Conservation (phyloP, 2,329 filamentous ascomycete species). For the Talaromyces amestolkiae region DNA sequence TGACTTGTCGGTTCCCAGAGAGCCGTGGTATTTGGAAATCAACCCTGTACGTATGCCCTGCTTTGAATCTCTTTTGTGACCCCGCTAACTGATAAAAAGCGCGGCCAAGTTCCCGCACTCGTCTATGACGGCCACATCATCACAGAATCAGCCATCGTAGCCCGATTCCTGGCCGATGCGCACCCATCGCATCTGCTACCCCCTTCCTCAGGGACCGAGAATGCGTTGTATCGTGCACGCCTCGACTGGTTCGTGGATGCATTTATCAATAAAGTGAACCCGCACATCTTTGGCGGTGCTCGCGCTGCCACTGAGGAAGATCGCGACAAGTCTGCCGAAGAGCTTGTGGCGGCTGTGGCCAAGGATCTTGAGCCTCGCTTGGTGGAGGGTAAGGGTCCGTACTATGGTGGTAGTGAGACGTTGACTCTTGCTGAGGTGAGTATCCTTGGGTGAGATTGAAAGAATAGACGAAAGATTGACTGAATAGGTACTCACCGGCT, state of each 20-base stretch:
- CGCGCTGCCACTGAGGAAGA: constrained; percentile 51
- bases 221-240: constrained; percentile 62
- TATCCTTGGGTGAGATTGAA: constrained; percentile 1
- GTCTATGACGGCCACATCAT: constrained; percentile 68
- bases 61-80: not conserved
- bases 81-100: constrained; percentile 32
- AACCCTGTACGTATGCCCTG: constrained; percentile 56
- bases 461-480: not conserved
- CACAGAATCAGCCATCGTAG: constrained; percentile 70
- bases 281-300: constrained; percentile 49
- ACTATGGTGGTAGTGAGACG: constrained; percentile 62
- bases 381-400: constrained; percentile 50
- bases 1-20: constrained; percentile 66
- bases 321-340: constrained; percentile 48
- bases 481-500: constrained; percentile 56
- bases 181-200: constrained; percentile 64
- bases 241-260: constrained; percentile 72
- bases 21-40: constrained; percentile 70
- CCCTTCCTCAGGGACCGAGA: constrained; percentile 54
- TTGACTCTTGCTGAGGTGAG: constrained; percentile 72
- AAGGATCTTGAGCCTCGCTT: constrained; percentile 75
- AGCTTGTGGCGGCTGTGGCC: constrained; percentile 55
- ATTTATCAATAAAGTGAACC: constrained; percentile 61
- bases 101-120: constrained; percentile 72
- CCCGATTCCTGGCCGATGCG: constrained; percentile 67